Conservation (phyloP, 2,329 filamentous ascomycete species). For the Xylariaceae sp. region DNA sequence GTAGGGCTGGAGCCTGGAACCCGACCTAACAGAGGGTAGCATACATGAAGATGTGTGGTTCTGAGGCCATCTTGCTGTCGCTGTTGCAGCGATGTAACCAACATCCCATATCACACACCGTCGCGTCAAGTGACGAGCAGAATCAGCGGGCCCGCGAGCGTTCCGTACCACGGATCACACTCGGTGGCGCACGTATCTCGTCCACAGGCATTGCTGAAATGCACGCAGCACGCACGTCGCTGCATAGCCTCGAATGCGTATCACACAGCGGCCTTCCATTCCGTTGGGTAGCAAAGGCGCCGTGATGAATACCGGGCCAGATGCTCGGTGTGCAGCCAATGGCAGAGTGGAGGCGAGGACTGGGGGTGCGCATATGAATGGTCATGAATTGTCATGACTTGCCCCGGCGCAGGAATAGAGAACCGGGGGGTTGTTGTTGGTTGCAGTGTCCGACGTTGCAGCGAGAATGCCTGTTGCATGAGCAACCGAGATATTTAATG, state of each 20-base stretch:
- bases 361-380: neutral
- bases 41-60: neutral
- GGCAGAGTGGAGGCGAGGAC: neutral
- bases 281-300: neutral
- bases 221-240: neutral
- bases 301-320: neutral
- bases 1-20: slow-evolving; percentile 8
- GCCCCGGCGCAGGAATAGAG: neutral
- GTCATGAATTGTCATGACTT: too few relatives aligned
- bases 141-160: neutral
- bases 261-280: slow-evolving; percentile 6
- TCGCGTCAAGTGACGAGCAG: slow-evolving; percentile 8
- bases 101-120: neutral
- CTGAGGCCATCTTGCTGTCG: too few relatives aligned
- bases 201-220: neutral
- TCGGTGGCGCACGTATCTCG: slow-evolving; percentile 1
- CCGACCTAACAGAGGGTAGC: neutral
- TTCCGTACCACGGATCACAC: neutral
- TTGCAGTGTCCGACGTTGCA: slow-evolving; percentile 9
- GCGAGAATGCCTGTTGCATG: slow-evolving; percentile 5
- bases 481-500: slow-evolving; percentile 2
- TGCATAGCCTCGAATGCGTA: slow-evolving; percentile 5
- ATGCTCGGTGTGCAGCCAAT: slow-evolving; percentile 6
- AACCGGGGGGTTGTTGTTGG: slow-evolving; percentile 13
- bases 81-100: neutral